Evolutionary conservation across 106 monocot species (phyloP), one percentile per base, ranked within the genome.

Genomic region (Allium sativum): DNA sequence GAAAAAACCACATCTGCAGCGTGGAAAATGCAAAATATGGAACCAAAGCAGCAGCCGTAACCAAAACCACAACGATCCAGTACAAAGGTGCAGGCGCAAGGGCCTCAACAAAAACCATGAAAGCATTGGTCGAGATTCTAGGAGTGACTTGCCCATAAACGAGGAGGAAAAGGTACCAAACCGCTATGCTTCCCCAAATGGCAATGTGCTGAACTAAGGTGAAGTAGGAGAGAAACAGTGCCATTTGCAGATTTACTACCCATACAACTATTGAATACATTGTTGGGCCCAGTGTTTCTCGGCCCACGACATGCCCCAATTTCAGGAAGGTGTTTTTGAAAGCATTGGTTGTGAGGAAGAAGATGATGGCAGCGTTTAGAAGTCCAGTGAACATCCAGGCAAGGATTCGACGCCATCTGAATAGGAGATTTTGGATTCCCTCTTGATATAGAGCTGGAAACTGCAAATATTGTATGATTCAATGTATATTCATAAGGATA

Each of bases 181-280:
- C 10, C 3, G 75, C 77, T 40, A 96, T 70, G 59, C 95, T 65
- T 3, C 90, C 90, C 90, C 87, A 96, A 31, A 96, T 77, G 73
- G 82, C 81, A 48, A 96, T 72, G 79, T 96, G 95, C 5, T 96
- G 95, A 13, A 96, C 81, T 22, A 91, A 50, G 13, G 95, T 96
- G 78, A 96, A 90, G 73, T 96, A 96, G 70, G 68, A 70, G 68
- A 96, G 66, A 9, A 79, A 83, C 40, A 96, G 68, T 4, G 95
- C 95, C 90, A 96, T 90, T 52, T 90, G 95, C 48, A 86, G 82
- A 72, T 96, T 96, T 15, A 96, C 90, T 9, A 87, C 87, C 95
- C 95, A 96, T 6, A 96, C 74, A 12, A 96, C 74, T 21, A 84
- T 81, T 5, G 86, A 84, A 74, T 96, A 96, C 82, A 96, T 82